A percentile compares a stretch with the other conserved stretches of the same genome.
Conservation (phyloP, 108 stramenopile genomes). For the Mediolabrus comicus region DNA sequence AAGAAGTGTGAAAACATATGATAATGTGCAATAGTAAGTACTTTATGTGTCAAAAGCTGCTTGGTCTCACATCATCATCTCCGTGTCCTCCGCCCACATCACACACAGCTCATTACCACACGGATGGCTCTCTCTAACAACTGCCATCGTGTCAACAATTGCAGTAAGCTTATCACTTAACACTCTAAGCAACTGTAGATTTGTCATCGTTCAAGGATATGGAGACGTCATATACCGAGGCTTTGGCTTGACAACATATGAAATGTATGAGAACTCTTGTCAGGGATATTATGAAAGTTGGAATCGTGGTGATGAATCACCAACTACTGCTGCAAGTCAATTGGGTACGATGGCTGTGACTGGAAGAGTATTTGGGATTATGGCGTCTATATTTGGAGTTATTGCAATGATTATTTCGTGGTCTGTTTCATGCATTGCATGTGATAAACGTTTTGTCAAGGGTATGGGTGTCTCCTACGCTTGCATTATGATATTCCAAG, state of each 20-base stretch:
- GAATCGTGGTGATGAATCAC: neutral
- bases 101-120: neutral
- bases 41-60: neutral
- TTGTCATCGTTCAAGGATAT: neutral
- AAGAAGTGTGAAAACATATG: too few species aligned
- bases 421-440: neutral
- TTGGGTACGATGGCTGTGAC: neutral
- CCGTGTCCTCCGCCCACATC: neutral
- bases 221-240: neutral
- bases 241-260: neutral
- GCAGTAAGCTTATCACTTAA: neutral
- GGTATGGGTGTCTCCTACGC: neutral
- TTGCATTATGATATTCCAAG: neutral
- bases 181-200: neutral
- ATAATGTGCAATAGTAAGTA: too few species aligned
- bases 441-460: neutral
- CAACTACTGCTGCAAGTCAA: too few species aligned
- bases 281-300: neutral
- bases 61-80: neutral
- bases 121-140: neutral
- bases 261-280: neutral
- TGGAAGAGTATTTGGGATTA: neutral
- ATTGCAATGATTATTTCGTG: neutral
- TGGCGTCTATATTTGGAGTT: neutral
- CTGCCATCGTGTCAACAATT: neutral